Base-by-base conservation (phyloP, 345 rosid species). In the Lepidium aucheri region DNA sequence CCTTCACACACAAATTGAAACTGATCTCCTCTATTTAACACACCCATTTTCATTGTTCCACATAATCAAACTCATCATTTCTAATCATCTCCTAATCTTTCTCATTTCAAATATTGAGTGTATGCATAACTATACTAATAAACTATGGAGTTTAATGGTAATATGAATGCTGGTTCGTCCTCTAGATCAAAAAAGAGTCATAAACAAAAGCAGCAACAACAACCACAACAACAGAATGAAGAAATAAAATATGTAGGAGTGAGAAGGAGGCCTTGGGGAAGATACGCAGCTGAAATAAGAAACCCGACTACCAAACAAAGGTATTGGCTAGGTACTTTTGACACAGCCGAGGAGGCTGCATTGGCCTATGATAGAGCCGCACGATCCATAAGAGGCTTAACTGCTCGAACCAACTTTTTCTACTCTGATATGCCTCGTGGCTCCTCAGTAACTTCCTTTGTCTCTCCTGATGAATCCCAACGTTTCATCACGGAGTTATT, bases 221-320 rank as follows among this genome's bases (percentile, higher is more conserved):
- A 70, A 44, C 75, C 65, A 33, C 65, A 68, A 9, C 79, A 60
- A 10, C 80, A 60, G 26, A 64, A 20, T 14, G 67, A 76, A 3
- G 84, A 77, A 12, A 74, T 70, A 5, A 84, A 91, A 72, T 92
- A 85, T 65, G 74, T 92, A 15, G 98, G 98, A n/a, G 98, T 91
- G 26, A 84, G 98, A 63, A 74, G 98, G 22, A 81, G 98, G 67
- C 98, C 98, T 1, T 91, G 98, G 98, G 98, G 98, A 18, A 74
- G 98, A 65, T 91, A 91, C 9, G 98, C 98, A 3, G 92, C 96
- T 1, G 98, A 92, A 71, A 92, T 92, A 79, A 80, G 98, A 68
- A 92, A 92, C 81, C 93, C 96, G 5, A 76, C 95, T 8, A 91
- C 96, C 4, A 92, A 92, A 72, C 96, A 88, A 71, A 81, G 97